These are phyloP conservation scores for Boletus insuetus DNA, from an alignment of 768 basidiomycete species.

Conservation along the genomic window DNA sequence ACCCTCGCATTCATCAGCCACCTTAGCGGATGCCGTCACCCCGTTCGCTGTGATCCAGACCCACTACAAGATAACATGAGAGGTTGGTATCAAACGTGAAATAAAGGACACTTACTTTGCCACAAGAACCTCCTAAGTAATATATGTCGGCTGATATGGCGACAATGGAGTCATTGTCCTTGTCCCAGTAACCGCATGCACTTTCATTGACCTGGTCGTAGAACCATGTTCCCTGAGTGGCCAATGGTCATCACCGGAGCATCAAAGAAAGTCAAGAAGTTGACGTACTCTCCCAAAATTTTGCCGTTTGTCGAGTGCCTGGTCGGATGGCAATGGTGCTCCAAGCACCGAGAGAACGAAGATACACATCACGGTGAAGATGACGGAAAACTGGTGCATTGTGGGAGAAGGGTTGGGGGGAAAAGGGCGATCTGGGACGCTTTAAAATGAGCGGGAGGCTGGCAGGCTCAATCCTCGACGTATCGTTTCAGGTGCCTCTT, in stretches of 20 bases:
- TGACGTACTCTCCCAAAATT: conserved; percentile 54
- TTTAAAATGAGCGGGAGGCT: conserved; percentile 4
- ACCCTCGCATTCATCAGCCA: conserved; percentile 57
- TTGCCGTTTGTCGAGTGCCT: conserved; percentile 46
- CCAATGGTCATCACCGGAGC: conserved; percentile 5
- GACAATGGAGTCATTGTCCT: conserved; percentile 51
- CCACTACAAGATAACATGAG: conserved; percentile 40
- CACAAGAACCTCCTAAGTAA: conserved; percentile 54
- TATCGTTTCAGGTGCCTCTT: conserved; percentile 12
- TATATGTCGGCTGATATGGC: conserved; percentile 59
- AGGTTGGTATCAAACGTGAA: background rate
- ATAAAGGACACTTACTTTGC: conserved; percentile 44
- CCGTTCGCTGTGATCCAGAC: conserved; percentile 55
- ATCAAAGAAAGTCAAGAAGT: background rate
- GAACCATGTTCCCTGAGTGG: conserved; percentile 64
- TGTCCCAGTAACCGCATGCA: conserved; percentile 59
- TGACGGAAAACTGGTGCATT: conserved; percentile 22
- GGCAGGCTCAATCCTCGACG: background rate
- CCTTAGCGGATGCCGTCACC: conserved; percentile 45
- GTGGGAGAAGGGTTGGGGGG: background rate
- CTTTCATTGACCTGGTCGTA: conserved; percentile 42
- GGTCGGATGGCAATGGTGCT: conserved; percentile 29
- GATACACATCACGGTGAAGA: conserved; percentile 40
- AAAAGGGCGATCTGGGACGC: background rate
- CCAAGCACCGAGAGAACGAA: conserved; percentile 43